Conservation (phyloP, 2,329 filamentous ascomycete species). For the Alternaria infectoria region DNA sequence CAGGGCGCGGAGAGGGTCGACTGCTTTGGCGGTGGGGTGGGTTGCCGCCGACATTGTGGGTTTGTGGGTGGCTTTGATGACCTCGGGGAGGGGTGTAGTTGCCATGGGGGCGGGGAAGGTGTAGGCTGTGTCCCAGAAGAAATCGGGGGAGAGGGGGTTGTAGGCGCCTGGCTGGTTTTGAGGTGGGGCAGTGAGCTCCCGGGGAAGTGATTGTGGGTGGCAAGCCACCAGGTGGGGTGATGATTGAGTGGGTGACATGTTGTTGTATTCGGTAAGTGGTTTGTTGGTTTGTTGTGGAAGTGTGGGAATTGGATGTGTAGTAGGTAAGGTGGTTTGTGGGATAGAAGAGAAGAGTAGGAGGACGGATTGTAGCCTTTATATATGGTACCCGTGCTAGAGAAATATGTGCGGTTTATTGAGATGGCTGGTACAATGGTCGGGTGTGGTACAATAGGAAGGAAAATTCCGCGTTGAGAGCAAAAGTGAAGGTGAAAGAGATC, state of each 20-base stretch:
- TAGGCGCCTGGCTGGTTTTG: not conserved
- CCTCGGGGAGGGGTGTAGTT: not conserved
- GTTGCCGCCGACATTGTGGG: not conserved
- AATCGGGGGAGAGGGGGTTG: not conserved
- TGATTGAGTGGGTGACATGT: not conserved
- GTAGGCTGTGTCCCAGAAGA: not conserved
- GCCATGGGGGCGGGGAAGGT: not conserved
- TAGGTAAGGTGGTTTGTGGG: not conserved
- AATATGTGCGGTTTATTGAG: not conserved
- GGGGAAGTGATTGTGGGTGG: not conserved
- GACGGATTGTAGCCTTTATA: not conserved
- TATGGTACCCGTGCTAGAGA: not conserved
- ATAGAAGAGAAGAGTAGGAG: not conserved
- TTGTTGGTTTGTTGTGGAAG: not conserved
- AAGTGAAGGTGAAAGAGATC: not conserved
- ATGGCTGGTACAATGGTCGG: not conserved
- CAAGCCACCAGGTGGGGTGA: not conserved
- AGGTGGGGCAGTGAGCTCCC: rapidly evolving
- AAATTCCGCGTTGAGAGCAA: not conserved
- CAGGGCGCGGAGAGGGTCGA: not conserved
- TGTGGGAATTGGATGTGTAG: not conserved
- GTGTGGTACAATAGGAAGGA: not conserved
- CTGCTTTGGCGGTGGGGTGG: not conserved
- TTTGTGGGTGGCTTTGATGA: not conserved
- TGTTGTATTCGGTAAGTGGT: not conserved